Conservation (phyloP, 139 green algal genomes). For the Limnomonas spitsbergensis region DNA sequence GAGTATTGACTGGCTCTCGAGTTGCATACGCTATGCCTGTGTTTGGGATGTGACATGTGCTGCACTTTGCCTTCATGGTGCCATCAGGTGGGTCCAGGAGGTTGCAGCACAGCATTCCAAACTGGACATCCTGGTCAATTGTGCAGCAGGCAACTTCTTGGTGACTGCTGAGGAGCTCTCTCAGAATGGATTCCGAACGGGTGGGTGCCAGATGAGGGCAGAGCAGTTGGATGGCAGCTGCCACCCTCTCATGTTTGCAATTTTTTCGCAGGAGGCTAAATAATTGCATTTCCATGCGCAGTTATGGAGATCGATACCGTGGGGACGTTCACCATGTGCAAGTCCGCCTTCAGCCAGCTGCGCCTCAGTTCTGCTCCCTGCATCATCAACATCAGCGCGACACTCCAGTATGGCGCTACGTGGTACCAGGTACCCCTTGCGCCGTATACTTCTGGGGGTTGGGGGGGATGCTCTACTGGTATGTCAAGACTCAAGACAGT, state of each 20-base stretch:
- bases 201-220: conserved; percentile 25
- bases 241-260: background rate
- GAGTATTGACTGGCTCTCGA: too few relatives aligned
- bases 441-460: too few relatives aligned
- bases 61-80: too few relatives aligned
- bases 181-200: conserved; percentile 85
- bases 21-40: too few relatives aligned
- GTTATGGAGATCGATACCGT: conserved; percentile 96
- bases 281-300: too few relatives aligned
- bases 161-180: conserved; percentile 77
- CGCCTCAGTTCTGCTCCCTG: conserved; percentile 2
- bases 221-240: background rate
- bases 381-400: conserved; percentile 95
- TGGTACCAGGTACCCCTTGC: conserved; percentile 95
- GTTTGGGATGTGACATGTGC: too few relatives aligned
- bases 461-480: too few relatives aligned
- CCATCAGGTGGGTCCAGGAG: conserved; percentile 32
- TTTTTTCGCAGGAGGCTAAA: too few relatives aligned
- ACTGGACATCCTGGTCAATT: conserved; percentile 92
- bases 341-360: conserved; percentile 70
- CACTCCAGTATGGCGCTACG: conserved; percentile 91
- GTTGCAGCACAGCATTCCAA: conserved; percentile 42
- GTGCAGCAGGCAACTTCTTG: conserved; percentile 88
- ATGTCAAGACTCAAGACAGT: background rate
- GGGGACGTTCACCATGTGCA: conserved; percentile 86